Evolutionary conservation across 1,284 basidiomycete genomes (phyloP).

Genomic region (Boletus mariae): DNA sequence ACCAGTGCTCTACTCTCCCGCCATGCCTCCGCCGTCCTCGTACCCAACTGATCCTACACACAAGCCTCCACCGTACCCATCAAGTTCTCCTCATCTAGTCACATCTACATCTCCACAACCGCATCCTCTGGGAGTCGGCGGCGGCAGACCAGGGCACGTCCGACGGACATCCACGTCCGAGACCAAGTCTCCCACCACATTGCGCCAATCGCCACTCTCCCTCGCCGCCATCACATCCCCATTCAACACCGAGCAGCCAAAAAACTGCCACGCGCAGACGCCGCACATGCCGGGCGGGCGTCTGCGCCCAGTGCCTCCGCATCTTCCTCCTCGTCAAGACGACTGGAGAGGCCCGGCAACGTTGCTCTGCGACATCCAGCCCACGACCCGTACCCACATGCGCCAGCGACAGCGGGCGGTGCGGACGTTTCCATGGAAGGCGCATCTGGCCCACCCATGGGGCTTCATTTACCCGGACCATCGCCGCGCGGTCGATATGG

Average conservation of each 20-base stretch:
- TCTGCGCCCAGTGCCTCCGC: conserved; percentile 40
- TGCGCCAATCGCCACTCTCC: conserved; percentile 33
- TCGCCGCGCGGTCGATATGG: conserved; percentile 29
- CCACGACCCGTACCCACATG: conserved; percentile 16
- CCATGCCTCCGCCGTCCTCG: conserved; percentile 20
- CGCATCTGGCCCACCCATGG: conserved; percentile 16
- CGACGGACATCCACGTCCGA: conserved; percentile 30
- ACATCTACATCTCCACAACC: conserved; percentile 19
- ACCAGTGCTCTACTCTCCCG: conserved; percentile 26
- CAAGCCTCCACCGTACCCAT: conserved; percentile 27
- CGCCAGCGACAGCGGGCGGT: not conserved
- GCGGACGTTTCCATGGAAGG: conserved; percentile 23
- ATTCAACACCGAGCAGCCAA: conserved; percentile 41
- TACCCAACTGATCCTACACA: conserved; percentile 27
- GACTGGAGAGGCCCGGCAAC: conserved; percentile 27
- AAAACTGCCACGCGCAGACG: conserved; percentile 55
- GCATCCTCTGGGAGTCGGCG: conserved; percentile 3
- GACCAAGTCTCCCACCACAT: conserved; percentile 25
- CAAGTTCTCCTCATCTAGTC: conserved; percentile 29
- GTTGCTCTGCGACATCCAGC: conserved; percentile 22
- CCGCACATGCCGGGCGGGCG: conserved; percentile 45
- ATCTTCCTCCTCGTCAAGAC: conserved; percentile 18
- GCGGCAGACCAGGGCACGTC: conserved; percentile 22
- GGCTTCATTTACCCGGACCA: conserved; percentile 27
- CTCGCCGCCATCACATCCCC: conserved; percentile 33